A percentile compares a stretch with the other conserved stretches of the same genome.
Conservation (phyloP, 257 asterid genomes). For the Pogostemon cablin region DNA sequence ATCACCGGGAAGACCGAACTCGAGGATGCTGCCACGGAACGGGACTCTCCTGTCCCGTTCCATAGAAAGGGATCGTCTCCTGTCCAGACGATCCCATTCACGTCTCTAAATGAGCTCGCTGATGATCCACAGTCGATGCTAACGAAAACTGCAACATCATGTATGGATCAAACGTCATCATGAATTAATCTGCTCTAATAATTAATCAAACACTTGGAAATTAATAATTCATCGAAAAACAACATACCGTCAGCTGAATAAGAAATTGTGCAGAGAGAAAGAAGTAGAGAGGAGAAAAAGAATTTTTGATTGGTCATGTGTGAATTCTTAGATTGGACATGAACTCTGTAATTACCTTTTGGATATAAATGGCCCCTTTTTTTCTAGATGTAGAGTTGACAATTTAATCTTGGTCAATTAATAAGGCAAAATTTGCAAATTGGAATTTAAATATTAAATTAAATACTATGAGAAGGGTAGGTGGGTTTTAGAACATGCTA, state of each 20-base stretch:
- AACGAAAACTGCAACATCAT: neutral
- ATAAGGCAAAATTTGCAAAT: neutral
- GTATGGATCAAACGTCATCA: neutral
- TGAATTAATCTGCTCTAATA: too few species aligned
- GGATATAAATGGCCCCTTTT: too few species aligned
- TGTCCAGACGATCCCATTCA: neutral
- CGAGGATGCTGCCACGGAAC: neutral
- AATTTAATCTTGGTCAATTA: neutral
- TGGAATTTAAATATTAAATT: too few species aligned
- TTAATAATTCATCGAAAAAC: neutral
- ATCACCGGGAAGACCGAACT: slow-evolving; percentile 20
- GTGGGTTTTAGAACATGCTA: too few species aligned
- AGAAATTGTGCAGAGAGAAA: neutral
- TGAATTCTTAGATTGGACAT: neutral
- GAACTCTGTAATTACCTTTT: too few species aligned
- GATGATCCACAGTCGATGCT: slow-evolving; percentile 3
- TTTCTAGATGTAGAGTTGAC: neutral
- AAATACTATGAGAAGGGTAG: too few species aligned
- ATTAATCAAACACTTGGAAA: neutral
- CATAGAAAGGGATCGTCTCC: neutral
- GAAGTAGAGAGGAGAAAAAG: neutral
- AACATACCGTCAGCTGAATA: neutral
- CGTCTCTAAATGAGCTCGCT: neutral
- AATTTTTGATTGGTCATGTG: neutral
- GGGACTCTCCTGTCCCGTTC: neutral